phyloP scores from a whole-genome alignment of 192 early-diverging fungal species.

The Helicostylum pulchrum region DNA sequence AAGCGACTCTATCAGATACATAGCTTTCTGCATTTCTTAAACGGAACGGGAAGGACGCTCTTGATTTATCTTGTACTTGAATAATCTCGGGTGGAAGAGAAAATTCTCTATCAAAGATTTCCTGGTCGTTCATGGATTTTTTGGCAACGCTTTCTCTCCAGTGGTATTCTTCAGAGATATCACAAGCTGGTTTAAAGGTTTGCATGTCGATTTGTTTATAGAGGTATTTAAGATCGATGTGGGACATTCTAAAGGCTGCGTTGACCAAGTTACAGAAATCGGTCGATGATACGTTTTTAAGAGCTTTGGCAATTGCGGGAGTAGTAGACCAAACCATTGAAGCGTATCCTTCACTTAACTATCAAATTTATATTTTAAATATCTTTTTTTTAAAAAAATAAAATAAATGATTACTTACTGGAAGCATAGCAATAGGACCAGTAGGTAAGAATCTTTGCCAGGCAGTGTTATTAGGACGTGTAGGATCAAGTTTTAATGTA shows the following conservation, averaged over 20 bases:
- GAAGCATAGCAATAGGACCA: conserved; percentile 90
- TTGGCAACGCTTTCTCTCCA: conserved; percentile 64
- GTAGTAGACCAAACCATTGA: conserved; percentile 92
- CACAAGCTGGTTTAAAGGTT: conserved; percentile 35
- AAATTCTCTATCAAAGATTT: conserved; percentile 22
- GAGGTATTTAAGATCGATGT: conserved; percentile 73
- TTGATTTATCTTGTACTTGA: conserved; percentile 58
- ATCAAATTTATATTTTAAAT: background rate
- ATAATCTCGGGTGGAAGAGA: conserved; percentile 60
- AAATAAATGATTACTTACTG: conserved; percentile 51
- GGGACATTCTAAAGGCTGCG: conserved; percentile 71
- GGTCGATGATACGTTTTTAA: conserved; percentile 58
- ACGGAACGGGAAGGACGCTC: conserved; percentile 81
- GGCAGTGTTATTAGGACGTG: conserved; percentile 60
- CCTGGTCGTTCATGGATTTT: conserved; percentile 8
- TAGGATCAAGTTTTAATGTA: conserved; percentile 63
- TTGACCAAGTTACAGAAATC: conserved; percentile 75
- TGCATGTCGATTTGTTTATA: conserved; percentile 50
- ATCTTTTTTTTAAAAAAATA: background rate
- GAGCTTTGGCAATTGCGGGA: conserved; percentile 55
- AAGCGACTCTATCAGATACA: conserved; percentile 70
- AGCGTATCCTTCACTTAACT: conserved; percentile 59
- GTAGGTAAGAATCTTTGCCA: conserved; percentile 95
- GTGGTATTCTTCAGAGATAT: conserved; percentile 53
- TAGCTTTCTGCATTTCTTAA: conserved; percentile 81